A percentile compares a stretch with the other conserved stretches of the same genome.
phyloP scores from a whole-genome alignment of 345 rosid species.

The Euphorbia pulcherrima region DNA sequence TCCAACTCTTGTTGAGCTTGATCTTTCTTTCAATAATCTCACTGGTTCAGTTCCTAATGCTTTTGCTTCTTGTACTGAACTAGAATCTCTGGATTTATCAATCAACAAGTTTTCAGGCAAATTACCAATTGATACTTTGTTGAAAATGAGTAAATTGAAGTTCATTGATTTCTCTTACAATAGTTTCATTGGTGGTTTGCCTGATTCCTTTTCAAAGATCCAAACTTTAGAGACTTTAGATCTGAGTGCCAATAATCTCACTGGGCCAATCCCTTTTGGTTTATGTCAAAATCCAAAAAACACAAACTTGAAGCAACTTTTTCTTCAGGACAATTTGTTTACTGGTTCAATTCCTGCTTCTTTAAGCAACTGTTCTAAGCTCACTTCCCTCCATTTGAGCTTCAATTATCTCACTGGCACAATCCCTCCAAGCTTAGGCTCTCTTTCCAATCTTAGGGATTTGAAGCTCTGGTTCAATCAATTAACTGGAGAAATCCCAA shows the following conservation, averaged over 20 bases:
- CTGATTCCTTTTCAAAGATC: constrained; percentile 55
- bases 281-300: constrained; percentile 50
- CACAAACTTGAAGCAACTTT: constrained; percentile 55
- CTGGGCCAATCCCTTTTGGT: constrained; percentile 52
- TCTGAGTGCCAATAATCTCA: constrained; percentile 72
- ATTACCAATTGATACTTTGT: constrained; percentile 55
- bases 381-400: constrained; percentile 82
- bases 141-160: constrained; percentile 57
- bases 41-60: constrained; percentile 62
- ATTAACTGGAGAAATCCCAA: constrained; percentile 82
- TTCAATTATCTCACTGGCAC: constrained; percentile 67
- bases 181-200: constrained; percentile 51
- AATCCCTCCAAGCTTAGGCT: constrained; percentile 78
- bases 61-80: constrained; percentile 52
- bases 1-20: constrained; percentile 57
- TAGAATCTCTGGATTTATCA: constrained; percentile 59
- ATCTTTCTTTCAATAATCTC: constrained; percentile 70
- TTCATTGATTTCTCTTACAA: constrained; percentile 57
- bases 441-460: constrained; percentile 62
- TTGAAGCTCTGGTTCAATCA: constrained; percentile 78
- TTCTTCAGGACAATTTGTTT: constrained; percentile 67
- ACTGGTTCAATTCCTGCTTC: constrained; percentile 60
- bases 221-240: constrained; percentile 55
- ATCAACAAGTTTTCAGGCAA: constrained; percentile 64
- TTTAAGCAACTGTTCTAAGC: constrained; percentile 82